Evolutionary conservation across 768 basidiomycete species (phyloP), one percentile per base, ranked within the genome.

Genomic region (Paxillus rubicundulus): DNA sequence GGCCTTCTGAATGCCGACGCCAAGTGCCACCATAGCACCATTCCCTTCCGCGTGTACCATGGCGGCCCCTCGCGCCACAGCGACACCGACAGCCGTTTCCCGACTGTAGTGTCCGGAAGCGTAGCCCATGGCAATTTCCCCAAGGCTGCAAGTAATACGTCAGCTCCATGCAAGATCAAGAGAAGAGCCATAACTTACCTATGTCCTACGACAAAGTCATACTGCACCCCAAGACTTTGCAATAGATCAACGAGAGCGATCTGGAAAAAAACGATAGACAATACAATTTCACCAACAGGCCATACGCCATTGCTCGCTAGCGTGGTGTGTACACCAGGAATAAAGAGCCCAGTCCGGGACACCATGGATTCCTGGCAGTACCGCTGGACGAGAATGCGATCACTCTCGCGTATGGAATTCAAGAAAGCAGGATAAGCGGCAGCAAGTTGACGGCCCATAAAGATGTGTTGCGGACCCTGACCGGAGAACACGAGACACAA

Each of bases 61-160:
- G 3, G 64, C 57, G 13, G 53, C 45, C 21, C 61, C 61, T 37
- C 64, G 65, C 12, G 61, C 64, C n/a, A 57, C 49, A 1, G 64
- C 61, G n/a, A 65, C 46, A 9, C 57, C 64, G 34, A 66, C 47
- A 2, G 64, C 59, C 45, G 58, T 56, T 28, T 61, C 47, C 30
- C 53, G 61, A 30, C 58, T 54, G 24, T 56, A 59, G 12, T 67
- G 57, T 10, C 64, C 64, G 36, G 64, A 58, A 1, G 64, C 61
- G 38, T 66, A 66, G 20, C 67, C 53, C 48, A 66, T 63, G 2
- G 57, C 64, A n/a, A 63, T 63, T 41, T 66, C 64, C 34, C 64
- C 64, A 9, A 59, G 24, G 43, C 62, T 63, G 24, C 10, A 18
- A n/a, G 21, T 18, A 9, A 38, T 38, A 12, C 10, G 20, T 57